These are phyloP conservation scores for Psilocybe cyanescens DNA, from an alignment of 768 basidiomycete genomes.

Conservation along the genomic window DNA sequence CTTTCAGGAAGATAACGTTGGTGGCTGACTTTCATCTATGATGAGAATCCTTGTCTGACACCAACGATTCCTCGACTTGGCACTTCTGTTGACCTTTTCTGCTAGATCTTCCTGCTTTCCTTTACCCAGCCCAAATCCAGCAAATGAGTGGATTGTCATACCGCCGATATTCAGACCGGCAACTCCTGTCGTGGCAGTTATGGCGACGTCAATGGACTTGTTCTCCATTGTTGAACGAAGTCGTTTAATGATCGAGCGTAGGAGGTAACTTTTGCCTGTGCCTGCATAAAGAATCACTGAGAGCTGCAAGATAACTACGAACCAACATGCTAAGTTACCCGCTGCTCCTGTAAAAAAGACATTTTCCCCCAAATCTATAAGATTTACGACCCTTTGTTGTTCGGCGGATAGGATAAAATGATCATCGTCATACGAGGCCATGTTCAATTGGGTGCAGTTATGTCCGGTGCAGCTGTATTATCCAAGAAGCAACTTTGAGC, in stretches of 20 bases:
- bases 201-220: slow-evolving; percentile 38
- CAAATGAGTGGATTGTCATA: slow-evolving; percentile 66
- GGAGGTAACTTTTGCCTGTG: slow-evolving; percentile 75
- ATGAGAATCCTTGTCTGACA: slow-evolving; percentile 53
- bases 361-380: slow-evolving; percentile 57
- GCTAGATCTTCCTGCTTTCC: slow-evolving; percentile 47
- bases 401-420: slow-evolving; percentile 36
- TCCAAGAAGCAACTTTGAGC: too few relatives aligned
- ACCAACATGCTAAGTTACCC: slow-evolving; percentile 37
- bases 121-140: slow-evolving; percentile 65
- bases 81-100: slow-evolving; percentile 29
- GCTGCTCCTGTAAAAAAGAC: slow-evolving; percentile 82
- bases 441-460: not conserved
- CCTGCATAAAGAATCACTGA: slow-evolving; percentile 30
- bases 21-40: slow-evolving; percentile 70
- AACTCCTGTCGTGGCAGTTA: slow-evolving; percentile 70
- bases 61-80: slow-evolving; percentile 49
- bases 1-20: not conserved
- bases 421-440: not conserved
- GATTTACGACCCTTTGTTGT: slow-evolving; percentile 41
- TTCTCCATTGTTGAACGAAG: slow-evolving; percentile 24
- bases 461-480: too few relatives aligned
- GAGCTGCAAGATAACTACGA: not conserved
- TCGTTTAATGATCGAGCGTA: slow-evolving; percentile 62
- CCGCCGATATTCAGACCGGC: slow-evolving; percentile 77